Base-by-base conservation (phyloP, 495 filamentous ascomycete species). In the Hypoxylon fuscum region DNA sequence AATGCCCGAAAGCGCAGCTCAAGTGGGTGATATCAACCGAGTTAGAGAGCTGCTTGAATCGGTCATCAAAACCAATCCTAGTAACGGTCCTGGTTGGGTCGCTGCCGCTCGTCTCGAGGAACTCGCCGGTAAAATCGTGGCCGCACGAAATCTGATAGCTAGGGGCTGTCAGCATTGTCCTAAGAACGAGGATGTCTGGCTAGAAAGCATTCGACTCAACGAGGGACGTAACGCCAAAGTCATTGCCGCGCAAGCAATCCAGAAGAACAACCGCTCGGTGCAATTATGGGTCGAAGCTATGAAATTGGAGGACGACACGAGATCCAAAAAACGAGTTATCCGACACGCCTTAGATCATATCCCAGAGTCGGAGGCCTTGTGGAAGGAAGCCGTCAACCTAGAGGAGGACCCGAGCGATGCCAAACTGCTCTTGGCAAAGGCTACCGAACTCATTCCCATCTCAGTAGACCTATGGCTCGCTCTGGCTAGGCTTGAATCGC, bases 341-440 rank as follows among this genome's bases (percentile, higher is more conserved):
- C 82, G 92, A 55, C 89, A 92, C 68, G 95, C 96, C 18, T 80
- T 98, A 38, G 87, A 97, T 69, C 87, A 93, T 64, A 90, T 96
- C 44, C 93, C 90, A 2, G 89, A 96, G 64, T 97, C 94, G 0
- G 93, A 97, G 21, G 87, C 88, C 23, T 83, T 99, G 27, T 99
- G 95, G 95, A 98, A 97, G 72, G 90, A 95, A 69, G 88, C 93
- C n/a, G 93, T 98, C 38, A 98, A 98, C 62, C 77, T 97, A 35
- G 94, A 97, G 68, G 93, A 97, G 54, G 88, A 95, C 64, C 86
- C 89, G 0, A 88, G 87, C 5, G 92, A 97, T 76, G 95, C 94
- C 6, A 83, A 87, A 56, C 77, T 98, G 25, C 82, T 99, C 34
- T 83, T 98, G 15, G 92, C 91, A 8, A 96, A 96, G 76, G 96